Evolutionary conservation across 208 protist species (phyloP), one percentile per base, ranked within the genome.

Genomic region (Entamoeba nuttalli): DNA sequence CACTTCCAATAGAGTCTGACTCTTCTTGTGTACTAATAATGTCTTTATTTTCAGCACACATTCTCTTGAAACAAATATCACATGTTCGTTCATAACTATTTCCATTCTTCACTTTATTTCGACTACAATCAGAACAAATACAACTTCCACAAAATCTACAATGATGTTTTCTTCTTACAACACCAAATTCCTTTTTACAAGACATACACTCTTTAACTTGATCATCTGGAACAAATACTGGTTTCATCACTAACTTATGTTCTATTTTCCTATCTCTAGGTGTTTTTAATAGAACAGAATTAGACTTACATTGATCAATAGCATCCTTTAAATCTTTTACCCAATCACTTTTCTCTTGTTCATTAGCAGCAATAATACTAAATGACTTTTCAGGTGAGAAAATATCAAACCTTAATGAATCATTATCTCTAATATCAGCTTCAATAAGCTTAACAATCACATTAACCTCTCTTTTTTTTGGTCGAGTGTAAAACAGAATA

Each of bases 121-220:
- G 9, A 84, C 51, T 93, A 52, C 96, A 96, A 15, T 15, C 19
- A 52, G 41, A 25, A 95, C 96, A 96, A 52, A 94, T 44, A 15
- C 96, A 25, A 51, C 93, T 5, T 7, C 96, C 96, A 94, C 95
- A 96, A 51, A 69, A 7, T 48, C 96, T 95, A 52, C 96, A 96
- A 95, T 96, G 96, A 35, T 96, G 96, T 30, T 95, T 95, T 44
- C 96, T 15, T 17, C 94, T 95, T 3, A 96, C 5, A 15, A 96
- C n/a, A 44, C 94, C 95, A 57, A 96, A 96, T 5, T 44, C n/a
- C 25, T 14, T 35, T 7, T 94, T 11, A 69, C 96, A 96, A 15
- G 50, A n/a, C 73, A 73, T 94, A 94, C 96, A 96, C 1, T 21
- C 21, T 15, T 55, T 73, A 5, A 11, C 51, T 48, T 44, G 7